Base-by-base conservation (phyloP, 2,329 filamentous ascomycete species). In the Pseudogymnoascus sp. region DNA sequence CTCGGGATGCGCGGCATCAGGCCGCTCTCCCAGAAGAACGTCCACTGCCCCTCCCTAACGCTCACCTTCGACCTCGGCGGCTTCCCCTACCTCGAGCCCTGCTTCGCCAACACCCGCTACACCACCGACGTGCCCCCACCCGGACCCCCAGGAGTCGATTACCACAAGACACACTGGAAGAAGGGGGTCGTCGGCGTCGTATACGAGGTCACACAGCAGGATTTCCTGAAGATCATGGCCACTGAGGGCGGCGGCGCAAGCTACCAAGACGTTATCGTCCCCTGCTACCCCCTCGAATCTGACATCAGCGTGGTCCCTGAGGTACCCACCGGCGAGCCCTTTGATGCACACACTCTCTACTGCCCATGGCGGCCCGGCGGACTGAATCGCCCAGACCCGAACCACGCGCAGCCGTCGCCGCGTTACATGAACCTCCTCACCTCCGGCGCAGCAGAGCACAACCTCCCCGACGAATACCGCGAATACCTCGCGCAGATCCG, bases 171-270 rank as follows among this genome's bases (percentile, higher is more conserved):
- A 62, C 78, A 77, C 62, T 96, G 91, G 92, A 79, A 86, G 67
- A 93, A 92, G 71, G 90, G 91, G 4, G 82, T 99, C 1, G 84
- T 97, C 42, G 95, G 95, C 23, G 91, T 96, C 14, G 95, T 97
- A 3, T 99, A 99, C 78, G 93, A 97, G 77, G 91, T 97, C 31
- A 96, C 92, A 0, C 78, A 82, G 16, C 75, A 82, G 46, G 95
- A 99, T 77, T 99, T 90, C 73, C 83, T 87, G 5, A 89, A 84
- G 65, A 96, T 99, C 69, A 88, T 97, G 65, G 88, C 88, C 4
- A 97, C 93, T 4, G 95, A 99, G 74, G 93, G 93, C 61, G 93
- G 90, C 34, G 93, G 93, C 16, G 78, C 86, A 2, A 83, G 87
- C n/a, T 99, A 99, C 78, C 80, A 88, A 63, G 92, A 97, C 72